Base-by-base conservation (phyloP, 2,329 filamentous ascomycete genomes). In the Chalaropsis thielavioides region DNA sequence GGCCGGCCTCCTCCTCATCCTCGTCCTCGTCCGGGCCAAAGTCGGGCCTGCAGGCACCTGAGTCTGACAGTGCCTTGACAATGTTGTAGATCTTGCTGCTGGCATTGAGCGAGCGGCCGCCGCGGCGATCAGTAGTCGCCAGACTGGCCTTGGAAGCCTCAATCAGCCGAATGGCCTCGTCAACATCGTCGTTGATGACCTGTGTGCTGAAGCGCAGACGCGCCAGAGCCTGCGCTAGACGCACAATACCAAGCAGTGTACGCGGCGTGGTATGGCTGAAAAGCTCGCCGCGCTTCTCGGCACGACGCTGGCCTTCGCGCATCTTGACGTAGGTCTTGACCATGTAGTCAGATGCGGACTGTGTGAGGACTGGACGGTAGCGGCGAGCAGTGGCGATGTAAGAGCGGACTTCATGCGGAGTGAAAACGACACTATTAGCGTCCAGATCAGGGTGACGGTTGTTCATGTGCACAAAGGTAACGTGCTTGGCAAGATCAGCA, bases 401-500 rank as follows among this genome's bases (percentile, higher is more conserved):
- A 70, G 95, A 91, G 65, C 94, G 89, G 62, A 99, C 92, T 76
- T 99, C 94, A 69, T 92, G 84, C 0, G 94, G 94, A 1, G 86
- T 86, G 77, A 99, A 96, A 70, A 96, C 83, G 5, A 67, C 60
- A 10, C 59, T 63, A 70, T 79, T 76, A 43, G 74, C 76, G 70
- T 75, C 80, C 15, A 84, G 81, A 70, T 96, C 90, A 0, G 94
- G 94, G 74, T 99, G 94, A 64, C 84, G 86, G 77, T 88, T 94
- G 80, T 97, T 86, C 88, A 97, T 99, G 78, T 99, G 94, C 61
- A 99, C 94, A 73, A 91, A 89, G 40, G 94, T 88, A 69, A 99
- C 94, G 80, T 99, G 94, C 75, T 89, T 90, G 68, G 94, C 94
- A 24, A 99, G 84, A 75, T 96, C 90, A 72, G 95, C 91, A 72